Conservation (phyloP, 345 rosid species). For the Murraya koenigii region DNA sequence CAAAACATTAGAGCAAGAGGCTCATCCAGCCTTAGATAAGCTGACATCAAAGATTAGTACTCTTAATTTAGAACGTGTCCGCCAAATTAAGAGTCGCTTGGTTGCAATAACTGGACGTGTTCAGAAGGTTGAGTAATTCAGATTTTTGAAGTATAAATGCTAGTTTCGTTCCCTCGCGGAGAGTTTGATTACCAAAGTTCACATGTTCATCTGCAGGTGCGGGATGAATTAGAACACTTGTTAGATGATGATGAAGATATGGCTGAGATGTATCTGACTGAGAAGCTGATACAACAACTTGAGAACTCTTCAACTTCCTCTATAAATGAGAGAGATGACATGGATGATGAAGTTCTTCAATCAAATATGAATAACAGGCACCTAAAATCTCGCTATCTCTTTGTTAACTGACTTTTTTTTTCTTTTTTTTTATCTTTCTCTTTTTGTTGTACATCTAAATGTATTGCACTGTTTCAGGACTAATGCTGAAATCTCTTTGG, state of each 20-base stretch:
- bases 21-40: constrained; percentile 70
- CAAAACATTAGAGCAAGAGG: constrained; percentile 59
- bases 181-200: background rate
- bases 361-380: constrained; percentile 64
- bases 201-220: constrained; percentile 45
- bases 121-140: constrained; percentile 50
- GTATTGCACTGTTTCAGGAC: constrained; percentile 34
- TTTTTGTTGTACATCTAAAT: background rate
- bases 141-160: background rate
- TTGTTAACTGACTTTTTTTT: background rate
- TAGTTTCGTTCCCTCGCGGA: background rate
- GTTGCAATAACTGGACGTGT: constrained; percentile 72
- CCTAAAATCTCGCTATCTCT: background rate
- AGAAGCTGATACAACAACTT: constrained; percentile 59
- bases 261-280: constrained; percentile 98
- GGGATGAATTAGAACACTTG: constrained; percentile 89
- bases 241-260: constrained; percentile 96
- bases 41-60: constrained; percentile 75
- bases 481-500: constrained; percentile 44
- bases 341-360: constrained; percentile 47
- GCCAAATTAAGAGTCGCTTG: constrained; percentile 67
- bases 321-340: constrained; percentile 48
- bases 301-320: constrained; percentile 66
- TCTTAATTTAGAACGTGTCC: constrained; percentile 66
- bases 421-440: too few species aligned